Conservation (phyloP, 108 stramenopile genomes). For the Cyclotella distinguenda region DNA sequence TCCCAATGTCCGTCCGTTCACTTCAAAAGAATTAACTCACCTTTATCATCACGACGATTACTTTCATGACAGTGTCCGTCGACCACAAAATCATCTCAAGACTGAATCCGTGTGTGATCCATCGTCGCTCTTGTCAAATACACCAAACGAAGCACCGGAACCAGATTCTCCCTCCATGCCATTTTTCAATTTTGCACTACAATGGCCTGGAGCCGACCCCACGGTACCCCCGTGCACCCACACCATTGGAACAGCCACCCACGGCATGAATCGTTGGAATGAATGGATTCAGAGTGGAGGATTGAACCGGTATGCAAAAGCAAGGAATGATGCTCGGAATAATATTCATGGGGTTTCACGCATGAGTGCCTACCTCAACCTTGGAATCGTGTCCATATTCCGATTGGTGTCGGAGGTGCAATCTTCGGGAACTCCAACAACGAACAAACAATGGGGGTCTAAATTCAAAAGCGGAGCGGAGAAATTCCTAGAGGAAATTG, state of each 20-base stretch:
- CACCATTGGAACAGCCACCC: slow-evolving; percentile 53
- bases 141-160: no score
- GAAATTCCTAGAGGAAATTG: slow-evolving; percentile 70
- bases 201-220: slow-evolving; percentile 56
- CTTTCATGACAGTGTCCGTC: not conserved
- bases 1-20: slow-evolving; percentile 29
- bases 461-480: slow-evolving; percentile 30
- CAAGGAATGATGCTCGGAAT: slow-evolving; percentile 44
- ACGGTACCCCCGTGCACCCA: slow-evolving; percentile 57
- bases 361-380: slow-evolving; percentile 69
- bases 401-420: slow-evolving; percentile 52
- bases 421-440: no score
- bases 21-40: slow-evolving; percentile 14
- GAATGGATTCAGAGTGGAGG: slow-evolving; percentile 41
- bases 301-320: slow-evolving; percentile 51
- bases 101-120: no score
- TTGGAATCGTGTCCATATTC: slow-evolving; percentile 66
- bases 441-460: not conserved
- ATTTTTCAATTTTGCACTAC: slow-evolving; percentile 34
- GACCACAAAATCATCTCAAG: no score
- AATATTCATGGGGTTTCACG: slow-evolving; percentile 57
- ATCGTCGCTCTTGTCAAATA: no score
- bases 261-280: slow-evolving; percentile 57
- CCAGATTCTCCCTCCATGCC: not conserved
- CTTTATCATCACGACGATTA: slow-evolving; percentile 16